These are phyloP conservation scores for Fusarium penzigii DNA, from an alignment of 2,329 filamentous ascomycete species.

Conservation along the genomic window DNA sequence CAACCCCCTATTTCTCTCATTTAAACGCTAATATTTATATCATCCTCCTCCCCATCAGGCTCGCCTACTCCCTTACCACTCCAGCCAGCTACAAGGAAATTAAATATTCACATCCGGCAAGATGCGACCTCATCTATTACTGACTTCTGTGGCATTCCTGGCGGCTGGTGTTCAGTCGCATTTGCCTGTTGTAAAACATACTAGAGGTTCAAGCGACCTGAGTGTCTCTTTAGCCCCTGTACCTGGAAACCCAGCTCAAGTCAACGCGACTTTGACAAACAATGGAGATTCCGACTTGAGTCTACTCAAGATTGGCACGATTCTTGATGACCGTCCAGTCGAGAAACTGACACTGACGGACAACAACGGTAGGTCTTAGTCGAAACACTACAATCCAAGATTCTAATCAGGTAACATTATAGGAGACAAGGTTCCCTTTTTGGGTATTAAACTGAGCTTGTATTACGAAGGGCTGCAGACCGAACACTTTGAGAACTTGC, in stretches of 20 bases:
- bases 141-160: conserved; percentile 8
- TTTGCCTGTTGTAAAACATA: background rate
- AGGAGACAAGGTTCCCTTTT: conserved; percentile 9
- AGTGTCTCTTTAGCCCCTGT: background rate
- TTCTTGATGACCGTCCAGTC: conserved; percentile 16
- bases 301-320: conserved; percentile 12
- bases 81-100: no score
- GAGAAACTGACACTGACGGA: conserved; percentile 11
- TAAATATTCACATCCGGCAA: no score
- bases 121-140: no score
- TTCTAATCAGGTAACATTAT: background rate
- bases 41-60: no score
- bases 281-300: conserved; percentile 2
- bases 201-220: background rate
- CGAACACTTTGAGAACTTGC: conserved; percentile 9
- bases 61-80: no score
- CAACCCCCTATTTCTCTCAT: no score
- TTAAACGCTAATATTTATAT: no score
- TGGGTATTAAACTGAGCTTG: conserved; percentile 14
- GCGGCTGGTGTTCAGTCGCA: conserved; percentile 3
- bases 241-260: background rate
- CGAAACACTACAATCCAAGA: background rate
- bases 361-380: background rate
- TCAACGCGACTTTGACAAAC: conserved; percentile 12
- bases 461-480: conserved; percentile 13